These are phyloP conservation scores for Ophiostoma fasciatum DNA, from an alignment of 2,329 filamentous ascomycete species.

Conservation along the genomic window DNA sequence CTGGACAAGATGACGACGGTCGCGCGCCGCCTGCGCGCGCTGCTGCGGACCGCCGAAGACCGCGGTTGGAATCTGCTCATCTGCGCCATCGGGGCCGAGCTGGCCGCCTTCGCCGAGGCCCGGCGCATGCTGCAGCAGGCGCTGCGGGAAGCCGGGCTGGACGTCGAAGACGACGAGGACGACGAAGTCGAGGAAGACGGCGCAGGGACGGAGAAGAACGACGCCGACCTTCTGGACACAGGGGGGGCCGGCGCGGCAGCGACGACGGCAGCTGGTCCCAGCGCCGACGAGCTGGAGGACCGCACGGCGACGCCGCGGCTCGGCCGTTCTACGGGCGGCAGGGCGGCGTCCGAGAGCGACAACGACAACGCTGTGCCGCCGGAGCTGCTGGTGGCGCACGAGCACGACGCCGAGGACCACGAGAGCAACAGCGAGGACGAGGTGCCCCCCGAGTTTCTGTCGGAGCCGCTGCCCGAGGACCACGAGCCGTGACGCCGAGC, in stretches of 20 bases:
- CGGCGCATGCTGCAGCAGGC: slow-evolving; percentile 17
- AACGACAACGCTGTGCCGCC: slow-evolving; percentile 27
- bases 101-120: slow-evolving; percentile 21
- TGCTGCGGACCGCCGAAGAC: slow-evolving; percentile 39
- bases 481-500: no score
- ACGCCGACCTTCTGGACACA: no score
- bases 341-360: slow-evolving; percentile 17
- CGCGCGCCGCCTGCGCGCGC: slow-evolving; percentile 38
- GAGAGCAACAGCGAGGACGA: slow-evolving; percentile 29
- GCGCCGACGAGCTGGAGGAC: slow-evolving; percentile 4
- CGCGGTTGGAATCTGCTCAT: slow-evolving; percentile 61
- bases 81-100: slow-evolving; percentile 55
- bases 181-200: background rate
- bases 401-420: slow-evolving; percentile 25
- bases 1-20: slow-evolving; percentile 41
- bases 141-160: slow-evolving; percentile 18
- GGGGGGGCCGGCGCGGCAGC: background rate
- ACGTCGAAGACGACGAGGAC: slow-evolving; percentile 10
- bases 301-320: slow-evolving; percentile 15
- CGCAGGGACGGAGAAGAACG: background rate
- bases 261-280: background rate
- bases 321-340: slow-evolving; percentile 18
- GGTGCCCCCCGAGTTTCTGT: slow-evolving; percentile 36
- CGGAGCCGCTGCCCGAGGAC: slow-evolving; percentile 22
- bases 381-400: slow-evolving; percentile 24